phyloP scores from a whole-genome alignment of 2,329 filamentous ascomycete genomes.

The Fusarium sambucinum region DNA sequence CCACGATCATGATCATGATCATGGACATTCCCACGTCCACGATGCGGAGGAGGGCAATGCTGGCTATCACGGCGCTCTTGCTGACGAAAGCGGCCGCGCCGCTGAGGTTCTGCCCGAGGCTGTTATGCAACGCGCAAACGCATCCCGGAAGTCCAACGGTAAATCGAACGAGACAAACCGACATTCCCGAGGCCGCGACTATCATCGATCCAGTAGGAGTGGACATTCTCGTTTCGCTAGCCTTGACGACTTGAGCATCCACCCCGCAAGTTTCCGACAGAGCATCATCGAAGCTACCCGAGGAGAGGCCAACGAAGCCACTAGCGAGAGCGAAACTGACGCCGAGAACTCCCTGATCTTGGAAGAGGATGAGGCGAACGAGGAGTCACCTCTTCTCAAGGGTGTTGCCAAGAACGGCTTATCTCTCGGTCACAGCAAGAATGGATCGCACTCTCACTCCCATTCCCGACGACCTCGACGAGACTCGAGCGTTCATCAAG shows the following conservation, averaged over 20 bases:
- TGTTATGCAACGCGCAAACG: slow-evolving; percentile 64
- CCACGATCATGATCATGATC: slow-evolving; percentile 59
- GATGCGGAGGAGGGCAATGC: slow-evolving; percentile 66
- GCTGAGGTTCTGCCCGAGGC: slow-evolving; percentile 74
- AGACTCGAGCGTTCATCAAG: slow-evolving; percentile 71
- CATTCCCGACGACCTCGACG: slow-evolving; percentile 50
- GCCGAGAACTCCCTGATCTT: slow-evolving; percentile 59
- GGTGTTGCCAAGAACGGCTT: slow-evolving; percentile 51
- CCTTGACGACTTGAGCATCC: slow-evolving; percentile 82
- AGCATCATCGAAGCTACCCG: slow-evolving; percentile 90
- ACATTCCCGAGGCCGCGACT: slow-evolving; percentile 56
- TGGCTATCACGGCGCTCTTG: slow-evolving; percentile 57
- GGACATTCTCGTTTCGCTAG: slow-evolving; percentile 71
- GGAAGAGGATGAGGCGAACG: slow-evolving; percentile 59
- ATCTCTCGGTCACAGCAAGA: slow-evolving; percentile 43
- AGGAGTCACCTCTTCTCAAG: slow-evolving; percentile 63
- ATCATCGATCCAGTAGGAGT: slow-evolving; percentile 61
- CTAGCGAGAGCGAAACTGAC: slow-evolving; percentile 66
- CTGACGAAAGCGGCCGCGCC: slow-evolving; percentile 69
- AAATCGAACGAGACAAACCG: slow-evolving; percentile 55
- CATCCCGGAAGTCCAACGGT: slow-evolving; percentile 45
- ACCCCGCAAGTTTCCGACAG: slow-evolving; percentile 90
- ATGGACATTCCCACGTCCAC: slow-evolving; percentile 53
- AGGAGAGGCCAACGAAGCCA: slow-evolving; percentile 62
- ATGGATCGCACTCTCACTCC: slow-evolving; percentile 41